Conservation (phyloP, 148 eudicot genomes). For the Drosera capensis region DNA sequence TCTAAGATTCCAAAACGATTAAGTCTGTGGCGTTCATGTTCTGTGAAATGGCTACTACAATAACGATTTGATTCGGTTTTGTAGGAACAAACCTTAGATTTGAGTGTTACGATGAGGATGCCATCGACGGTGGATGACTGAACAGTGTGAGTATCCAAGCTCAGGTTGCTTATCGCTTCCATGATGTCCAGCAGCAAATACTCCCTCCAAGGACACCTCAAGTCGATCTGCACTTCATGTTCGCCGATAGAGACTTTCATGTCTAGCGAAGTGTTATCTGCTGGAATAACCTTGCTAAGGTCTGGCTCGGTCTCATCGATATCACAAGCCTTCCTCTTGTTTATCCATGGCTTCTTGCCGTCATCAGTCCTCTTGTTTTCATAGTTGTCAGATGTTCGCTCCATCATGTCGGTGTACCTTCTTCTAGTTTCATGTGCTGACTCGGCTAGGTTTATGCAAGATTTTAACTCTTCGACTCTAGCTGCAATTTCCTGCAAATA, state of each 20-base stretch:
- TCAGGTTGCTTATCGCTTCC: slow-evolving; percentile 23
- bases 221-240: slow-evolving; percentile 25
- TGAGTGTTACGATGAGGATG: slow-evolving; percentile 22
- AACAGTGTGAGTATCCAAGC: slow-evolving; percentile 33
- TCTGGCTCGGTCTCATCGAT: slow-evolving; percentile 20
- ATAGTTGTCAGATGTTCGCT: slow-evolving; percentile 25
- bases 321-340: slow-evolving; percentile 33
- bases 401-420: slow-evolving; percentile 12
- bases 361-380: slow-evolving; percentile 9
- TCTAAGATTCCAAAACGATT: background rate
- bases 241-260: slow-evolving; percentile 19
- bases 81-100: slow-evolving; percentile 30
- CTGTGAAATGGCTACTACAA: background rate
- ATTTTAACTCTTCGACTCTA: slow-evolving; percentile 30
- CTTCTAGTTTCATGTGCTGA: slow-evolving; percentile 12
- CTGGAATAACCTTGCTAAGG: slow-evolving; percentile 9
- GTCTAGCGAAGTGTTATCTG: slow-evolving; percentile 10
- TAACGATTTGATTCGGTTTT: background rate
- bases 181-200: slow-evolving; percentile 31
- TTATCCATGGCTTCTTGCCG: slow-evolving; percentile 13
- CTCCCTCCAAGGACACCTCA: slow-evolving; percentile 38
- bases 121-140: slow-evolving; percentile 36
- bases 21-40: background rate
- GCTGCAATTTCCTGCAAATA: slow-evolving; percentile 33
- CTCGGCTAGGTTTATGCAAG: slow-evolving; percentile 19